A percentile compares a stretch with the other conserved stretches of the same genome.
These are phyloP conservation scores for Ophiostoma australiae DNA, from an alignment of 2,329 filamentous ascomycete species.

Conservation along the genomic window DNA sequence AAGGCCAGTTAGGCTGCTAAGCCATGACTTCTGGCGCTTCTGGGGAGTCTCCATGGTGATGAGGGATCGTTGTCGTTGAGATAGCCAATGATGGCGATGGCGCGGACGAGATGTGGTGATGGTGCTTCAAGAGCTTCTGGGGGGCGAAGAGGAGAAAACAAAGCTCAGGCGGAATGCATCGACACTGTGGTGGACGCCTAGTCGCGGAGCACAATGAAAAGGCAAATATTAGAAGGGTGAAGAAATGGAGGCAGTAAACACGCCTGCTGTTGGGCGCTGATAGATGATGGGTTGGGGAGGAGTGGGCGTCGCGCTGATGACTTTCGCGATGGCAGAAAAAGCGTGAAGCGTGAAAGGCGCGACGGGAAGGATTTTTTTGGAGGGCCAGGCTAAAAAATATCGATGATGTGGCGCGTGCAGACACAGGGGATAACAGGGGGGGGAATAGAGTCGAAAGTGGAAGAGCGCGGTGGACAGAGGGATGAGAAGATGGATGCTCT, in stretches of 20 bases:
- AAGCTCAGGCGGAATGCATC: constrained; percentile 23
- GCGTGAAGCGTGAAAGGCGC: constrained; percentile 17
- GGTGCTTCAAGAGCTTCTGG: constrained; percentile 18
- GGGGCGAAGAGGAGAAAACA: constrained; percentile 12
- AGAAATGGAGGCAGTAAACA: constrained; percentile 10
- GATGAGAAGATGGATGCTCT: neutral
- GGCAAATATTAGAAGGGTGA: neutral
- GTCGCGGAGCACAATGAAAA: neutral
- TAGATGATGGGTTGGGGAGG: neutral
- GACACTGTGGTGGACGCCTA: constrained; percentile 14
- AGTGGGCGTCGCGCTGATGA: constrained; percentile 23
- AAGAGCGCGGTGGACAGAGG: constrained; percentile 8
- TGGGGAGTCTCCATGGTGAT: constrained; percentile 26
- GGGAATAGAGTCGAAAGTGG: constrained; percentile 16
- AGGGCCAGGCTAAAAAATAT: constrained; percentile 21
- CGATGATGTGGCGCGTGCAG: constrained; percentile 24
- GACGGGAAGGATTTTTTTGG: constrained; percentile 16
- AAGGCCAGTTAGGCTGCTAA: constrained; percentile 27
- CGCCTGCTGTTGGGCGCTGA: constrained; percentile 19
- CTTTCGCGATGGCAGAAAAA: constrained; percentile 22
- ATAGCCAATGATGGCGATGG: constrained; percentile 13
- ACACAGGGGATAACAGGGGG: constrained; percentile 5
- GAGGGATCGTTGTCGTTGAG: constrained; percentile 4
- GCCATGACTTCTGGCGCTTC: constrained; percentile 26
- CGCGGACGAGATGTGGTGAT: neutral